These are phyloP conservation scores for Xylariaceae sp. DNA, from an alignment of 2,329 filamentous ascomycete genomes.

Conservation along the genomic window DNA sequence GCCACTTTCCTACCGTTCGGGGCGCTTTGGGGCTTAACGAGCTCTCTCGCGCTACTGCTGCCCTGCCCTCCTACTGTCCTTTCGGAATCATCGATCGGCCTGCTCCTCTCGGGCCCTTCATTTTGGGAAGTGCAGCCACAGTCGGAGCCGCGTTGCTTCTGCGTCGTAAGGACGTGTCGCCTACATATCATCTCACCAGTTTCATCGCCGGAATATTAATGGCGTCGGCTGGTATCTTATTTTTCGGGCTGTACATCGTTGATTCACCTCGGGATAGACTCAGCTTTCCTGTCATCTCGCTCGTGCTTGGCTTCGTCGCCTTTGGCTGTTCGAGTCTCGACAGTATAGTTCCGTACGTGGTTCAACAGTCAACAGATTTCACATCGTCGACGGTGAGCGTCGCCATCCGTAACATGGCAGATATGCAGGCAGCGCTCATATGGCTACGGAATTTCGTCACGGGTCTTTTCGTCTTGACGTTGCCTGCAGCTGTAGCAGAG, in stretches of 20 bases:
- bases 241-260: constrained; percentile 44
- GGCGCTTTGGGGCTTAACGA: constrained; percentile 46
- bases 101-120: constrained; percentile 45
- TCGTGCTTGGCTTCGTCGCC: constrained; percentile 48
- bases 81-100: constrained; percentile 39
- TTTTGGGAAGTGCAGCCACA: constrained; percentile 37
- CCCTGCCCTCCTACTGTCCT: constrained; percentile 43
- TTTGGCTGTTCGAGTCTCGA: constrained; percentile 42
- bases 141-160: constrained; percentile 33
- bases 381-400: constrained; percentile 46
- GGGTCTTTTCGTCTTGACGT: constrained; percentile 42
- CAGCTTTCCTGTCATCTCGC: constrained; percentile 41
- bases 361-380: constrained; percentile 48
- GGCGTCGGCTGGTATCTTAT: constrained; percentile 41
- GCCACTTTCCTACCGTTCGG: constrained; percentile 45
- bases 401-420: constrained; percentile 44
- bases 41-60: constrained; percentile 48
- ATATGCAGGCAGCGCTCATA: constrained; percentile 46
- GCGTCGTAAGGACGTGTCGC: constrained; percentile 33
- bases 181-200: constrained; percentile 29
- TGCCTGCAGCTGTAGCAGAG: constrained; percentile 38
- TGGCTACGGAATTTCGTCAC: constrained; percentile 41
- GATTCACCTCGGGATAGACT: constrained; percentile 19
- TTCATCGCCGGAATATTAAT: constrained; percentile 39
- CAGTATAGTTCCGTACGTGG: constrained; percentile 39